Evolutionary conservation across 73 alveolate species (phyloP), one percentile per base, ranked within the genome.

Genomic region (Paramecium tetraurelia): DNA sequence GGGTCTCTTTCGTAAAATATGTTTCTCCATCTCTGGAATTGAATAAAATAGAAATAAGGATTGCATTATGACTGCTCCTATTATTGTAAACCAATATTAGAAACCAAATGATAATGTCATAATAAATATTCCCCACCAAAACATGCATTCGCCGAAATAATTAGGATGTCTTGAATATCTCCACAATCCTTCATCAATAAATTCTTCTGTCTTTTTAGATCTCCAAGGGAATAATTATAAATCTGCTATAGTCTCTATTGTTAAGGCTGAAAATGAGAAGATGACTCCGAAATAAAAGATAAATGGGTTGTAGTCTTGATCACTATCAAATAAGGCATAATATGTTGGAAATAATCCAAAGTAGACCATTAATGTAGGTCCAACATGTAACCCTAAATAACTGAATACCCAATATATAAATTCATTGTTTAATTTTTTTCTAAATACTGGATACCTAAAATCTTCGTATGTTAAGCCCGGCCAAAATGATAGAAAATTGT

Each of bases 131-230:
- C 99, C 99, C 98, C 99, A 98, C 99, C 99, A 96, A 68, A 94
- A 89, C 71, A 95, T 85, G 27, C 97, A 95, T 92, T 97, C 99
- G 33, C 99, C 99, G 84, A 97, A 97, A 93, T 97, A 97, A 59
- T 59, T 59, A 24, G 77, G 99, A 92, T 98, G 99, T 86, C 99
- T 95, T 20, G 99, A 95, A 92, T 98, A 98, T 89, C 95, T 96
- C 99, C 99, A 98, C 22, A 98, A 93, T 1, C 99, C 99, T 46
- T 71, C 92, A 36, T 93, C 96, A 50, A 96, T 93, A 58, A 95
- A 92, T 87, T 96, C 96, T 4, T 95, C 97, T 59, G 93, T 92
- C 48, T 96, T 93, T 18, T 48, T 85, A 29, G 87, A 89, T 84
- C 93, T 94, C 94, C 95, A 96, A 8, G 90, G 86, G 14, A 29